Percentiles rank a stretch among this genome's conserved stretches.
Evolutionary conservation across 2,329 filamentous ascomycete species (phyloP).

Genomic region (Emergomyces pasteurianus): DNA sequence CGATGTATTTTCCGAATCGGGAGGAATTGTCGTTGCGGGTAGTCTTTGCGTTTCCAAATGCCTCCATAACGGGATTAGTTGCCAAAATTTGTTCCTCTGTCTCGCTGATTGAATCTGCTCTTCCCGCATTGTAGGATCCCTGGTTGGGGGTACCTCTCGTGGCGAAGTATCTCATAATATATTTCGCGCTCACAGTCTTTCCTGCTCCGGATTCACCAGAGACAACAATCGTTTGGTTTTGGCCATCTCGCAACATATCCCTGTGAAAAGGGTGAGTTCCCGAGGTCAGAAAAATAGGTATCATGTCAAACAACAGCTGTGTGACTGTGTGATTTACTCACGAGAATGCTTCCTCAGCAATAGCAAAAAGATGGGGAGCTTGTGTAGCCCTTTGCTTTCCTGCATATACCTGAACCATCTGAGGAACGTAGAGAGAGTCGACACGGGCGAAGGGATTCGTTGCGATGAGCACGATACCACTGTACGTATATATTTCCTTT

Average conservation of each 20-base stretch:
- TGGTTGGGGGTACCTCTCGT: conserved; percentile 90
- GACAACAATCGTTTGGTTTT: conserved; percentile 98
- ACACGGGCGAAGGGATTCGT: conserved; percentile 96
- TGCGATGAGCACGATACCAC: conserved; percentile 94
- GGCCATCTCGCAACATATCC: conserved; percentile 91
- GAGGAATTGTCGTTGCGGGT: conserved; percentile 99
- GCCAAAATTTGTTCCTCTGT: conserved; percentile 97
- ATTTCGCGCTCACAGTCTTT: conserved; percentile 98
- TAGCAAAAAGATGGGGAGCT: conserved; percentile 94
- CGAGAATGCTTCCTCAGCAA: conserved; percentile 97
- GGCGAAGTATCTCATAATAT: conserved; percentile 99
- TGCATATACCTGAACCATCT: conserved; percentile 99
- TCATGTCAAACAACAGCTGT: neutral
- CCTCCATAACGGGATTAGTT: conserved; percentile 99
- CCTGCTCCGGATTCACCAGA: conserved; percentile 97
- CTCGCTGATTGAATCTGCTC: conserved; percentile 76
- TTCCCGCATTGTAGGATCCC: conserved; percentile 62
- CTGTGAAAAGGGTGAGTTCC: conserved; percentile 32
- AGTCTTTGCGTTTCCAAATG: conserved; percentile 99
- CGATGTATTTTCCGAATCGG: conserved; percentile 97
- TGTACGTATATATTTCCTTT: conserved; percentile 99
- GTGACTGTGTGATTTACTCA: conserved; percentile 44
- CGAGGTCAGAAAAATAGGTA: conserved; percentile 3
- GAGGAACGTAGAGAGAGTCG: conserved; percentile 94
- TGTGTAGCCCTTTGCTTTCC: conserved; percentile 94